phyloP scores from a whole-genome alignment of 2,329 filamentous ascomycete genomes.

The Fusarium albidum region DNA sequence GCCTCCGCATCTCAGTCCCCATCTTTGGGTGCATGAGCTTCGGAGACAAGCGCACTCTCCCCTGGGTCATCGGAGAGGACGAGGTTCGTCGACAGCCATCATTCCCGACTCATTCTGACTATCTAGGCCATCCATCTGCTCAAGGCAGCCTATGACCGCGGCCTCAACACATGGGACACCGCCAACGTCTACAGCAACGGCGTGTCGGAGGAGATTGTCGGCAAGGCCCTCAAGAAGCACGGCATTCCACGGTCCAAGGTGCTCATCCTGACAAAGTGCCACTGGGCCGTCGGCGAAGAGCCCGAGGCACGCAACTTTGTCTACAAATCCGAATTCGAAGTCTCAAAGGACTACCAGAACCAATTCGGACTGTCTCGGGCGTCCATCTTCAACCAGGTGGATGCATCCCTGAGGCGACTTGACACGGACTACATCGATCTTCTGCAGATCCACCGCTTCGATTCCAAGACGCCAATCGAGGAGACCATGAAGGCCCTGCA shows the following conservation, averaged over 20 bases:
- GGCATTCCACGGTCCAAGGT: conserved; percentile 29
- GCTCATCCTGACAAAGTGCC: conserved; percentile 25
- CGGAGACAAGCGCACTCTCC: conserved; percentile 17
- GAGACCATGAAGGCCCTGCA: conserved; percentile 67
- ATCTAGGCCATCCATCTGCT: conserved; percentile 19
- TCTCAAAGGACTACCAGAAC: conserved; percentile 33
- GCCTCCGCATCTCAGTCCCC: conserved; percentile 14
- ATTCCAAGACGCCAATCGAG: conserved; percentile 52
- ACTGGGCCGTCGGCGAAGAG: conserved; percentile 29
- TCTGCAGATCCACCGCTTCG: conserved; percentile 62
- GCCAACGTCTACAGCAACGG: conserved; percentile 31
- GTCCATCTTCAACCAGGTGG: conserved; percentile 32
- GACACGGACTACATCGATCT: conserved; percentile 59
- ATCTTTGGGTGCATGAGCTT: conserved; percentile 33
- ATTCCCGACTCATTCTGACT: rapidly evolving
- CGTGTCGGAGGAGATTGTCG: conserved; percentile 20
- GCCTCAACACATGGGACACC: conserved; percentile 29
- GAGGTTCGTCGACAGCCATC: conserved; percentile 15
- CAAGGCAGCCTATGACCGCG: conserved; percentile 30
- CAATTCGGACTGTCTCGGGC: conserved; percentile 30
- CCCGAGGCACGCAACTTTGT: conserved; percentile 24
- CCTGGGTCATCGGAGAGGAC: conserved; percentile 27
- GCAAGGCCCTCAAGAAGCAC: conserved; percentile 25
- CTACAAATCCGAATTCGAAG: conserved; percentile 16
- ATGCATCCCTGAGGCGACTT: conserved; percentile 31